phyloP scores from a whole-genome alignment of 345 rosid species.

The Litchi chinensis region DNA sequence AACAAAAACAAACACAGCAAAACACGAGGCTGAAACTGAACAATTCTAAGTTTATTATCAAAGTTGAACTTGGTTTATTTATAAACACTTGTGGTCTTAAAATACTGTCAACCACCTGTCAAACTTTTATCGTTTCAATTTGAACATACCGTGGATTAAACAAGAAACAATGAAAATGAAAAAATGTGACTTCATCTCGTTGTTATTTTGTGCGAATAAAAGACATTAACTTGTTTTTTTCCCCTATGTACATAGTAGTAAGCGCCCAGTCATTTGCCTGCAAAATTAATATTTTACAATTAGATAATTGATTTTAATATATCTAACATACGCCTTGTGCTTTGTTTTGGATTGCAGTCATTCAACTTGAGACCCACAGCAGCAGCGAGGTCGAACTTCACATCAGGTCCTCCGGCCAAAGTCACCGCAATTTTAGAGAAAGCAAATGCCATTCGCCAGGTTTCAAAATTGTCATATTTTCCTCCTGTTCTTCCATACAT shows the following conservation, averaged over 20 bases:
- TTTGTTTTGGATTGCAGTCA: constrained; percentile 48
- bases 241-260: not conserved
- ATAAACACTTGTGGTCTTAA: not conserved
- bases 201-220: not conserved
- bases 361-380: constrained; percentile 63
- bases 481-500: not conserved
- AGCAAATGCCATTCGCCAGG: constrained; percentile 98
- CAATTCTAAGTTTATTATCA: not conserved
- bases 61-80: not conserved
- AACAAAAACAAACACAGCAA: not conserved
- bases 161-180: not conserved
- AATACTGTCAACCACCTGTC: not conserved
- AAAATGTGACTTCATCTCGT: not conserved
- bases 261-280: too few species aligned
- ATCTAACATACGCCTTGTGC: not conserved
- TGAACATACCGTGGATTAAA: not conserved
- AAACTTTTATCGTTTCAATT: not conserved
- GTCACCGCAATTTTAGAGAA: constrained; percentile 86
- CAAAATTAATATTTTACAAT: not conserved
- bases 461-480: constrained; percentile 18
- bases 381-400: constrained; percentile 39
- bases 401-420: constrained; percentile 50
- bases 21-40: not conserved
- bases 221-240: not conserved
- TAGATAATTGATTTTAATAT: not conserved